Evolutionary conservation across 2,329 filamentous ascomycete species (phyloP), one percentile per base, ranked within the genome.

Genomic region (Fonsecaea erecta): DNA sequence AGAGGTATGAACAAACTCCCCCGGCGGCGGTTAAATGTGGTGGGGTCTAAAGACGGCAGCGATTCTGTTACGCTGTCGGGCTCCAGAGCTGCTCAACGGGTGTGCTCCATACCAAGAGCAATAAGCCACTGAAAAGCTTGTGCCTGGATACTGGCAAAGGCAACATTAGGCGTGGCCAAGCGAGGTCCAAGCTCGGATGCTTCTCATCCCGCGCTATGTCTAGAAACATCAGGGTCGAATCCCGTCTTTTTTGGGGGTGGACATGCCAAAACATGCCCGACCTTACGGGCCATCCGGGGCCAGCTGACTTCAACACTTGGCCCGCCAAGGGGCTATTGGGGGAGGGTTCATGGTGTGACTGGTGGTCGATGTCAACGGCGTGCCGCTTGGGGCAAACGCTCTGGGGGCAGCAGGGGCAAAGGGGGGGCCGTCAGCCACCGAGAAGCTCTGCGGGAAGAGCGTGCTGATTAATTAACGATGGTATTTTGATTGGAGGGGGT

Each of bases 51-150:
- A 48, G 43, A 48, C 43, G 9, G 18, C 5, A 24, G 43, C 43
- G 11, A 53, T 34, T 18, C 12, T 32, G 52, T 48, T 21, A 32
- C 26, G 28, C 21, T n/a, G 24, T 30, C 52, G 7, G 52, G 52
- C 52, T 53, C 14, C 26, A 53, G 52, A 53, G 26, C 52, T 53
- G 26, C 52, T 53, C 26, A n/a, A 32, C n/a, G n/a, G 16, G 6
- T n/a, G 18, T 48, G 18, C 43, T 48, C 18, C 43, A 48, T 26
- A 7, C 37, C 18, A 43, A 43, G 37, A 18, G 37, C 16, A 18
- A 18, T 5, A 24, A 48, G 43, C 43, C 18, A 48, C 43, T 24
- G 18, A 48, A 48, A 48, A 12, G 43, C 43, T 48, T 48, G 43
- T 48, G 18, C 21, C 43, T 48, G 43, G 9, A 24, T 4, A 24